Conservation (phyloP, 805 yeast species). For the Wickerhamiella bombiphila region DNA sequence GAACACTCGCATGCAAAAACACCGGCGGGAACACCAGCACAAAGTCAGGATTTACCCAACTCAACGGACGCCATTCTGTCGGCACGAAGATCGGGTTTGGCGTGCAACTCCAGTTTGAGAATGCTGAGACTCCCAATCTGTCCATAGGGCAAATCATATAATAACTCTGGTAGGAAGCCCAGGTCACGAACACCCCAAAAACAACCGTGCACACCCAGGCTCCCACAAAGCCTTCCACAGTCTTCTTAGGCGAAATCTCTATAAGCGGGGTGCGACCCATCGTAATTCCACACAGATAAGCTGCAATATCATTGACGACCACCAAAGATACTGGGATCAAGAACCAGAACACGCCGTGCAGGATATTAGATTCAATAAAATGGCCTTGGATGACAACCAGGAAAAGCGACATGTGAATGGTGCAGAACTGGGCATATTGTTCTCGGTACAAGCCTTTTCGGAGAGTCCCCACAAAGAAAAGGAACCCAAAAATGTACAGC, state of each 20-base stretch:
- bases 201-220: conserved; percentile 91
- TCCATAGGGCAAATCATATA: conserved; percentile 82
- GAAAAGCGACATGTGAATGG: conserved; percentile 84
- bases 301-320: conserved; percentile 88
- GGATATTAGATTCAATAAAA: conserved; percentile 74
- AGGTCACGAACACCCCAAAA: conserved; percentile 53
- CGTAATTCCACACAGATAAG: conserved; percentile 92
- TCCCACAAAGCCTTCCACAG: conserved; percentile 93
- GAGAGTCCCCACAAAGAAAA: conserved; percentile 76
- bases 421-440: conserved; percentile 87
- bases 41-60: conserved; percentile 2
- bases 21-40: conserved; percentile 63
- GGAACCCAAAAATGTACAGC: conserved; percentile 73
- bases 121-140: conserved; percentile 39
- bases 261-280: conserved; percentile 88
- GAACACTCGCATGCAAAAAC: conserved; percentile 70
- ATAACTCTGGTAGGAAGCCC: conserved; percentile 45
- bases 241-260: conserved; percentile 90
- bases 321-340: conserved; percentile 83
- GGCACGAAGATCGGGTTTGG: conserved; percentile 82
- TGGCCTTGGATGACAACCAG: conserved; percentile 90
- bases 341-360: conserved; percentile 90
- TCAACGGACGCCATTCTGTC: conserved; percentile 47
- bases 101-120: conserved; percentile 55
- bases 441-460: conserved; percentile 79